A percentile compares a stretch with the other conserved stretches of the same genome.
Evolutionary conservation across 805 yeast genomes (phyloP).

Genomic region (Blastobotrys robertii): DNA sequence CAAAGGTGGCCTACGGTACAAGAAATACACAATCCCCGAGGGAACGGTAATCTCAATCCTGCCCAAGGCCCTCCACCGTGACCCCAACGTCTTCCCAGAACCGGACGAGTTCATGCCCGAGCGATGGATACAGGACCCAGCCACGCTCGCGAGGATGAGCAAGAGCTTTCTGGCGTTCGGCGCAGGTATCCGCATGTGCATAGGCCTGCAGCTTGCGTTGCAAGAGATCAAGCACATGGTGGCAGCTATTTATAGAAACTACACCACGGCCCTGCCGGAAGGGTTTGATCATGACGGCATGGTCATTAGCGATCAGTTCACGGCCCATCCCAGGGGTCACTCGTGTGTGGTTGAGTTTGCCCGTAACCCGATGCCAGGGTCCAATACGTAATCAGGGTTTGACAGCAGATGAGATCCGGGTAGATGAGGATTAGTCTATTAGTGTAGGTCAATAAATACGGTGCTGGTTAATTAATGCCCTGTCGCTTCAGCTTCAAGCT

Average conservation of each 20-base stretch:
- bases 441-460: too few species aligned
- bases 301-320: conserved; percentile 49
- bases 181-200: conserved; percentile 63
- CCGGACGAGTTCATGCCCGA: conserved; percentile 47
- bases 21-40: conserved; percentile 33
- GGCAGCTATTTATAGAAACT: conserved; percentile 36
- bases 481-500: conserved; percentile 39
- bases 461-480: conserved; percentile 14
- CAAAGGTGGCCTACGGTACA: conserved; percentile 13
- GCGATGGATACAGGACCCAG: conserved; percentile 41
- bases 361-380: too few species aligned
- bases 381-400: too few species aligned
- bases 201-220: conserved; percentile 59
- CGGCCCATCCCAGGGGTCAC: conserved; percentile 42
- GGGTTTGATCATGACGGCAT: conserved; percentile 40
- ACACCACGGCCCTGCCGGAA: conserved; percentile 9
- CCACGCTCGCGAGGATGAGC: conserved; percentile 35
- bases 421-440: too few species aligned
- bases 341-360: conserved; percentile 40
- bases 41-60: conserved; percentile 53
- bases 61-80: conserved; percentile 56
- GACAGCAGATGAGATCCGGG: too few species aligned
- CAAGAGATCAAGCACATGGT: conserved; percentile 53
- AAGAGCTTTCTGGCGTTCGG: conserved; percentile 60
- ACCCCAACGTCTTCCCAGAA: conserved; percentile 38